These are phyloP conservation scores for Cylindrodendrum hubeiense DNA, from an alignment of 2,329 filamentous ascomycete genomes.

Conservation along the genomic window DNA sequence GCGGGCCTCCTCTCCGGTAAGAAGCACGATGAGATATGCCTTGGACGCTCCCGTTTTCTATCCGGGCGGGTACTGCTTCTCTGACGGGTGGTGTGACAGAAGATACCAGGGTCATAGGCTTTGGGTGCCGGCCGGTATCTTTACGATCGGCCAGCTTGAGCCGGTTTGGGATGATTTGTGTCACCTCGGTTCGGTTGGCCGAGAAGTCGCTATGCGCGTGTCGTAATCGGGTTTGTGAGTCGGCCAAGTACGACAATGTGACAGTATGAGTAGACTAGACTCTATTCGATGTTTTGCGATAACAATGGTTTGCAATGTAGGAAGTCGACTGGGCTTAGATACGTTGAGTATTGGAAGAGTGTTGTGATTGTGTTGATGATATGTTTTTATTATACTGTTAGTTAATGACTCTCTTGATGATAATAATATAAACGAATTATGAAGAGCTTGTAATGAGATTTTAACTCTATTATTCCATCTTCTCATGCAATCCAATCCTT, in stretches of 20 bases:
- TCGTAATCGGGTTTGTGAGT: neutral
- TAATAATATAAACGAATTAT: too few relatives aligned
- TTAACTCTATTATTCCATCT: too few relatives aligned
- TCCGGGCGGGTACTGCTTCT: constrained; percentile 8
- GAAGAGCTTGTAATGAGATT: too few relatives aligned
- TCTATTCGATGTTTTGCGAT: neutral
- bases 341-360: neutral
- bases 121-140: neutral
- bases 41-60: neutral
- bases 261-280: neutral
- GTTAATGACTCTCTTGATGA: too few relatives aligned
- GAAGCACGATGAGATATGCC: constrained; percentile 5
- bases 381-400: too few relatives aligned
- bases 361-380: neutral
- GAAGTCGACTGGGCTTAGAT: neutral
- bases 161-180: neutral
- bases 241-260: neutral
- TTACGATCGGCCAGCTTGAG: neutral
- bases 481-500: too few relatives aligned
- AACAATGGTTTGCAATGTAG: neutral
- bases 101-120: constrained; percentile 1
- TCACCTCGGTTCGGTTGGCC: neutral
- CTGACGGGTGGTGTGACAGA: constrained; percentile 9
- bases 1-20: constrained; percentile 19
- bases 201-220: neutral